These are phyloP conservation scores for Yamadazyma sp. DNA, from an alignment of 805 yeast genomes.

Conservation along the genomic window DNA sequence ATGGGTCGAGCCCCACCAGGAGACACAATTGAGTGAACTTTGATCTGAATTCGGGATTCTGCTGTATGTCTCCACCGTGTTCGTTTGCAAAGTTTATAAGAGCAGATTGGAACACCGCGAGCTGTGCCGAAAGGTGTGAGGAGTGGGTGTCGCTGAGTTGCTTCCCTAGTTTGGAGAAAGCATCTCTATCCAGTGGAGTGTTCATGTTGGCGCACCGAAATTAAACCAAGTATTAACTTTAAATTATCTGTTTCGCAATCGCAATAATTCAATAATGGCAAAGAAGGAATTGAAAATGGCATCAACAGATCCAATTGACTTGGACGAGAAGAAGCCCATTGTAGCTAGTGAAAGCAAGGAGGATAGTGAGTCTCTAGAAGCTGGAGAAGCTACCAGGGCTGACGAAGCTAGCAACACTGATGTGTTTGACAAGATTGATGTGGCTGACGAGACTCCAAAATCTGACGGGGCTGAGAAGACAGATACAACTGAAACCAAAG, in stretches of 20 bases:
- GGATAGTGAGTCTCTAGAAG: too few relatives aligned
- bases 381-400: not conserved
- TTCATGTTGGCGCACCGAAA: too few relatives aligned
- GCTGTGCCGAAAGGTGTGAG: conserved; percentile 64
- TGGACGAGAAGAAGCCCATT: conserved; percentile 12
- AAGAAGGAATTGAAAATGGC: conserved; percentile 30
- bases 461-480: not conserved
- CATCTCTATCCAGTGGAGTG: conserved; percentile 20
- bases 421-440: not conserved
- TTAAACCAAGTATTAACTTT: too few relatives aligned
- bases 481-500: not conserved
- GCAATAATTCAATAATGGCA: conserved; percentile 8
- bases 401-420: not conserved
- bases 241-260: too few relatives aligned
- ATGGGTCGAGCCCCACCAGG: conserved; percentile 82
- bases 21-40: conserved; percentile 77
- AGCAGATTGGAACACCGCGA: conserved; percentile 74
- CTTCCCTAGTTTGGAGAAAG: conserved; percentile 52
- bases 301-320: conserved; percentile 34
- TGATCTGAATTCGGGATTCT: conserved; percentile 61
- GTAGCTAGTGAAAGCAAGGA: too few relatives aligned
- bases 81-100: conserved; percentile 71
- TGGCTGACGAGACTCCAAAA: not conserved
- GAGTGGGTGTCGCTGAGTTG: conserved; percentile 53
- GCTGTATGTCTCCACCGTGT: conserved; percentile 65